Conservation (phyloP, 1,284 basidiomycete species). For the Kwoniella shivajii region DNA sequence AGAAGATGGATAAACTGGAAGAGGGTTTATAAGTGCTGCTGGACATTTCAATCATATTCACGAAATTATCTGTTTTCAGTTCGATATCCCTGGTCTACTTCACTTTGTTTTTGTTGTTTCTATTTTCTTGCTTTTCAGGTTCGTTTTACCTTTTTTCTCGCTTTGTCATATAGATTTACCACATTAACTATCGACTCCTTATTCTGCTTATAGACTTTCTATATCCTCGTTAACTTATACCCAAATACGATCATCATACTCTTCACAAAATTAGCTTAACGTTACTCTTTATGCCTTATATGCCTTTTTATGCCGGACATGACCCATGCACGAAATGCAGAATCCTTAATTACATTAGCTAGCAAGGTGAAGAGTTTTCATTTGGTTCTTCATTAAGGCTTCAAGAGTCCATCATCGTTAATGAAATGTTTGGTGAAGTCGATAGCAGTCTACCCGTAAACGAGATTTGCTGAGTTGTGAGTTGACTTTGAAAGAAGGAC, state of each 20-base stretch:
- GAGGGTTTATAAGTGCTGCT: neutral
- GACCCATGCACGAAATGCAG: slow-evolving; percentile 6
- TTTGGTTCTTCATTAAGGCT: too few species aligned
- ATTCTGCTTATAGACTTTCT: neutral
- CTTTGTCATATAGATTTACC: neutral
- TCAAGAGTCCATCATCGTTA: too few species aligned
- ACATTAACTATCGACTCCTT: neutral
- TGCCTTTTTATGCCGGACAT: slow-evolving; percentile 9
- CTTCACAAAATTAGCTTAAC: slow-evolving; percentile 3
- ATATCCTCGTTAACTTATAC: too few species aligned
- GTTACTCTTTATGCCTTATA: slow-evolving; percentile 11
- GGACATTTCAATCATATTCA: neutral
- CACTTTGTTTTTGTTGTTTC: neutral
- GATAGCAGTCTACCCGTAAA: too few species aligned
- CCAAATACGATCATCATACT: neutral
- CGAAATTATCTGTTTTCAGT: neutral
- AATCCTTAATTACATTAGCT: too few species aligned
- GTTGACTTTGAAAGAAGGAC: too few species aligned
- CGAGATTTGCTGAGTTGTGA: too few species aligned
- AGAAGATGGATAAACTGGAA: slow-evolving; percentile 7
- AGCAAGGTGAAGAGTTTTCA: too few species aligned
- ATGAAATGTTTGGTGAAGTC: too few species aligned
- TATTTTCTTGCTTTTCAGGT: neutral
- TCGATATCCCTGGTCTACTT: neutral
- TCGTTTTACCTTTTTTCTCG: neutral